Evolutionary conservation across 371 early-diverging fungal species (phyloP).

Genomic region (Furculomyces boomerangus): DNA sequence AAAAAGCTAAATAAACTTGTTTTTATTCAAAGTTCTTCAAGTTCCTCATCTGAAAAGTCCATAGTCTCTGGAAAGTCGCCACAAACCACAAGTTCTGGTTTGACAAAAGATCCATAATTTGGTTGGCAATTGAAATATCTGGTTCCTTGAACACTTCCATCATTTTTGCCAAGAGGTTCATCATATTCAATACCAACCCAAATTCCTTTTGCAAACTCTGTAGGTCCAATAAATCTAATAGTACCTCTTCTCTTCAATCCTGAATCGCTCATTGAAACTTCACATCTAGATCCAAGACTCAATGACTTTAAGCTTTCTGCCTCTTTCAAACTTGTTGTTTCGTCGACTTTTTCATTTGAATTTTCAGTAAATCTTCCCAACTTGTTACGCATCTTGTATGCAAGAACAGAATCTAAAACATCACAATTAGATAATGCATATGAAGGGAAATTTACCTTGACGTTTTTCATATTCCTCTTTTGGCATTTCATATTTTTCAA

Average conservation of each 20-base stretch:
- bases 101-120: slow-evolving; percentile 52
- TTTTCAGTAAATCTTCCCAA: slow-evolving; percentile 57
- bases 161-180: slow-evolving; percentile 88
- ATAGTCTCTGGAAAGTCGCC: slow-evolving; percentile 72
- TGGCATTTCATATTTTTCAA: slow-evolving; percentile 78
- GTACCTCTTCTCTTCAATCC: slow-evolving; percentile 47
- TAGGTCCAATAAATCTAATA: slow-evolving; percentile 52
- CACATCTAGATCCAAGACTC: slow-evolving; percentile 65
- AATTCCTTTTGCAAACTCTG: slow-evolving; percentile 58
- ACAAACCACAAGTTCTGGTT: slow-evolving; percentile 49
- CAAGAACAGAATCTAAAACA: slow-evolving; percentile 58
- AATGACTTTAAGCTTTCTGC: slow-evolving; percentile 22
- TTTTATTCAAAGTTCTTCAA: slow-evolving; percentile 5
- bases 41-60: slow-evolving; percentile 15
- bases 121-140: slow-evolving; percentile 49
- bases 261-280: slow-evolving; percentile 36
- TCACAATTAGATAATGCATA: not conserved
- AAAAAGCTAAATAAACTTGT: too few species aligned
- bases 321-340: not conserved
- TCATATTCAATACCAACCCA: slow-evolving; percentile 94
- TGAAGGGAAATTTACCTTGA: slow-evolving; percentile 25
- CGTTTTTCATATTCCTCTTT: slow-evolving; percentile 71
- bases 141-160: slow-evolving; percentile 57
- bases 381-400: slow-evolving; percentile 75
- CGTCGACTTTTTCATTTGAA: not conserved